Evolutionary conservation across 202 grass and related monocot genomes (phyloP).

Genomic region (Brachypodium distachyon): DNA sequence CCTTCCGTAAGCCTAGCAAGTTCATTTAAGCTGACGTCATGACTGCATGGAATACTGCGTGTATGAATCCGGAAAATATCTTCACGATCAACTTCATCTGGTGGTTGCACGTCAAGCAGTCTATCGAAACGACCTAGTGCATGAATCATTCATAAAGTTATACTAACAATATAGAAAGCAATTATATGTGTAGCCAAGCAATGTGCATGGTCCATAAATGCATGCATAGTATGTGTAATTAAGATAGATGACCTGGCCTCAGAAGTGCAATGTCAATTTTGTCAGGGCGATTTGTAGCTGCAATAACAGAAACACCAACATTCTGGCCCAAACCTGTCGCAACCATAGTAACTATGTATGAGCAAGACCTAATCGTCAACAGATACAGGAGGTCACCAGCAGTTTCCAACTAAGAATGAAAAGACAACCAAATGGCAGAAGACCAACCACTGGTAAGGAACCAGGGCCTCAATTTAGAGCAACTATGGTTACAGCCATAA

Average conservation of each 20-base stretch:
- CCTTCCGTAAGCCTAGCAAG: conserved; percentile 82
- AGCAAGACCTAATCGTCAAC: not conserved
- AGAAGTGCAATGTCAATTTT: conserved; percentile 91
- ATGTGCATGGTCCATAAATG: not conserved
- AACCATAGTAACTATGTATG: not conserved
- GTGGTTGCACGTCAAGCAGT: conserved; percentile 74
- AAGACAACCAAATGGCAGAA: conserved; percentile 6
- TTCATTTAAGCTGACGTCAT: conserved; percentile 48
- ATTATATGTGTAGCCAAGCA: not conserved
- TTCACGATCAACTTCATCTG: conserved; percentile 60
- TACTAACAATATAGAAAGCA: not conserved
- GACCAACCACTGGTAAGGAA: not conserved
- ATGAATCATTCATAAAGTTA: conserved; percentile 20
- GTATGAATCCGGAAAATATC: conserved; percentile 76
- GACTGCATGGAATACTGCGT: conserved; percentile 46
- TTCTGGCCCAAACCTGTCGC: conserved; percentile 68
- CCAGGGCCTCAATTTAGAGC: not conserved
- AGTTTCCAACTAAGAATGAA: not conserved
- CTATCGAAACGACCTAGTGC: conserved; percentile 78
- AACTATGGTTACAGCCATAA: not conserved
- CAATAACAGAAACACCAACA: conserved; percentile 70
- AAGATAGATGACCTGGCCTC: conserved; percentile 56
- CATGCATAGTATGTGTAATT: not conserved
- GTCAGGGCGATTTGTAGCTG: conserved; percentile 92
- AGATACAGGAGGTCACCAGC: not conserved